Evolutionary conservation across 345 rosid genomes (phyloP), one percentile per base, ranked within the genome.

Genomic region (Ceriops decandra): DNA sequence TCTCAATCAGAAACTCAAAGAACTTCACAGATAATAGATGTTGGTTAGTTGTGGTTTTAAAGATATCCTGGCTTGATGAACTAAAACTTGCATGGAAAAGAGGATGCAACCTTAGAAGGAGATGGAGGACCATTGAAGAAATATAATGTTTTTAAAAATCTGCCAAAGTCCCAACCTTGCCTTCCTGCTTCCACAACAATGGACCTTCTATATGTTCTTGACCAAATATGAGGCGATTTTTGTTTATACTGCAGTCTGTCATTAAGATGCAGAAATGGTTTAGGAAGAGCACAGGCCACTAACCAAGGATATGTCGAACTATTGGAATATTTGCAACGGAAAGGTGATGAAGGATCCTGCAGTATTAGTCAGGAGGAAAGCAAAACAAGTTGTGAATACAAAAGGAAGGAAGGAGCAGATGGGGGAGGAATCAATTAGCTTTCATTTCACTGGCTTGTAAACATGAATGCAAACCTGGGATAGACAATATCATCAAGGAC

Each of bases 161-260:
- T 85, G 26, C 98, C 96, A 21, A 93, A 80, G 70, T 91, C 96
- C 98, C 98, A 91, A 80, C 87, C 81, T 78, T 86, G 88, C 49
- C 66, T 81, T 67, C 75, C 80, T 62, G 85, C 78, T 76, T 77
- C 82, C 30, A 81, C 87, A 0, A 70, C 46, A 57, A 84, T 62
- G 38, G 60, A 27, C 19, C 84, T 72, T 80, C 77, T 78, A 68
- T 75, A 51, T 5, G 84, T 63, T 35, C 68, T 79, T 51, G 75
- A 67, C 26, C 70, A 54, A 27, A 79, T 51, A 71, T 26, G 72
- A 73, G 49, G 67, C 30, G 82, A 74, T 57, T 72, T 77, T 71
- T 66, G 76, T 35, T 63, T 81, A 70, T 71, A 36, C 24, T 26
- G 67, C 52, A 77, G 64, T 68, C 74, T 81, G 73, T 64, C 79